Evolutionary conservation across 2,329 filamentous ascomycete genomes (phyloP).

Genomic region (Colletotrichum truncatum): DNA sequence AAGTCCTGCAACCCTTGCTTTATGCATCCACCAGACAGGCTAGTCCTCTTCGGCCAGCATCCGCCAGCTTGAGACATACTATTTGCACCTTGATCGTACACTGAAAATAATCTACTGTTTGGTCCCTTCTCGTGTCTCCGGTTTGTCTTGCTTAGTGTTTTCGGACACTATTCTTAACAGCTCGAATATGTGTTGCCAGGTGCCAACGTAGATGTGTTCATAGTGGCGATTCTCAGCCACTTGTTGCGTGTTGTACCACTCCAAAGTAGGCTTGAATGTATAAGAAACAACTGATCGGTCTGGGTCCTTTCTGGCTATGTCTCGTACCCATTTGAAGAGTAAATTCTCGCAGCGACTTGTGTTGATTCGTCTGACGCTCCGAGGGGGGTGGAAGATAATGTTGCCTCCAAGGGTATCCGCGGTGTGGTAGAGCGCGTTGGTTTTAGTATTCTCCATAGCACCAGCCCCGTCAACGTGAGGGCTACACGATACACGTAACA

Average conservation of each 20-base stretch:
- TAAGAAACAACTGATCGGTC: conserved; percentile 43
- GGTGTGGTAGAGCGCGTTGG: conserved; percentile 14
- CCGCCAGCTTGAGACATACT: no score
- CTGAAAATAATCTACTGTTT: no score
- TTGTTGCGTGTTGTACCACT: conserved; percentile 61
- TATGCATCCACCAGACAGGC: no score
- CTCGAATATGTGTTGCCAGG: conserved; percentile 52
- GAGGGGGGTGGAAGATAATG: conserved; percentile 59
- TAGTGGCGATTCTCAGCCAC: conserved; percentile 55
- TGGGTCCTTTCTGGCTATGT: conserved; percentile 30
- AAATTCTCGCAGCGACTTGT: conserved; percentile 51
- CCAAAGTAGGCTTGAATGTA: conserved; percentile 54
- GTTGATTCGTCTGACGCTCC: conserved; percentile 33
- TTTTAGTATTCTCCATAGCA: conserved; percentile 8
- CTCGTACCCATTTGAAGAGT: conserved; percentile 50
- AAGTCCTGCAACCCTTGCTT: no score
- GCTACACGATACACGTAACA: background rate
- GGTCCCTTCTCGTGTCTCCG: background rate
- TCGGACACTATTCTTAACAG: background rate
- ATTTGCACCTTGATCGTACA: no score
- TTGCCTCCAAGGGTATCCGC: conserved; percentile 38
- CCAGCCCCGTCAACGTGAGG: background rate
- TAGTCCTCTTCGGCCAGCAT: no score
- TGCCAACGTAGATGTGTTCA: conserved; percentile 56
- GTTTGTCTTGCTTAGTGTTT: background rate